Percentiles rank a stretch among this genome's conserved stretches.
These are phyloP conservation scores for Hyphodiscus sp. DNA, from an alignment of 2,329 filamentous ascomycete genomes.

Conservation along the genomic window DNA sequence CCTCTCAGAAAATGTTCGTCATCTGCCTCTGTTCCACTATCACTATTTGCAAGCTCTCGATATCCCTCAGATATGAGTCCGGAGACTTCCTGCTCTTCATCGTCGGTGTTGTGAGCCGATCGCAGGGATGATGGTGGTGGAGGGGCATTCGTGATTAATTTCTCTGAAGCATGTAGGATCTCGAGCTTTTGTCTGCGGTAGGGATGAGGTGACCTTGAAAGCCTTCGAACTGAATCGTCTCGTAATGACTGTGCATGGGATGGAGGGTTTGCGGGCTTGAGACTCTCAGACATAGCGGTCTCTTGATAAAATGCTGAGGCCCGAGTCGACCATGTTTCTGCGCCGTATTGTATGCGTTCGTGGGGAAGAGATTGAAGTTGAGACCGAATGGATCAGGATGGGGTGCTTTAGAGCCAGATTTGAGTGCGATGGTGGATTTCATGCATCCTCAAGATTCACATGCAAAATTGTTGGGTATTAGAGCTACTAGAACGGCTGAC, in stretches of 20 bases:
- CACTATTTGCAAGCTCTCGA: conserved; percentile 54
- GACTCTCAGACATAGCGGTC: conserved; percentile 6
- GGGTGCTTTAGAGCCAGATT: neutral
- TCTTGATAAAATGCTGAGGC: neutral
- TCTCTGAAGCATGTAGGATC: conserved; percentile 45
- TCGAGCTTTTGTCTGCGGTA: conserved; percentile 56
- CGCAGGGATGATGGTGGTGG: conserved; percentile 20
- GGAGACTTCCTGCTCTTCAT: conserved; percentile 26
- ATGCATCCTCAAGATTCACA: neutral
- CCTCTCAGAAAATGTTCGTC: conserved; percentile 87
- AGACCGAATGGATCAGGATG: neutral
- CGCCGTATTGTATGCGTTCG: neutral
- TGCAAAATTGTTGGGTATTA: neutral
- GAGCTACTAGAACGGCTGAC: neutral
- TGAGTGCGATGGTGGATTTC: neutral
- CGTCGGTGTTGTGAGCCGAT: conserved; percentile 26
- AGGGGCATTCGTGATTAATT: conserved; percentile 23
- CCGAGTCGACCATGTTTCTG: neutral
- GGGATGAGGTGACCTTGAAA: conserved; percentile 57
- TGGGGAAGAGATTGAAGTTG: neutral
- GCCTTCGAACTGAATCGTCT: conserved; percentile 3
- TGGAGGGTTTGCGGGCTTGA: conserved; percentile 1
- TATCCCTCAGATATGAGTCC: conserved; percentile 17
- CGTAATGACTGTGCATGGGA: conserved; percentile 7
- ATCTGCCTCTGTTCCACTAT: conserved; percentile 91